Conservation (phyloP, 176 grass and related monocot genomes). For the Luzula sylvatica region DNA sequence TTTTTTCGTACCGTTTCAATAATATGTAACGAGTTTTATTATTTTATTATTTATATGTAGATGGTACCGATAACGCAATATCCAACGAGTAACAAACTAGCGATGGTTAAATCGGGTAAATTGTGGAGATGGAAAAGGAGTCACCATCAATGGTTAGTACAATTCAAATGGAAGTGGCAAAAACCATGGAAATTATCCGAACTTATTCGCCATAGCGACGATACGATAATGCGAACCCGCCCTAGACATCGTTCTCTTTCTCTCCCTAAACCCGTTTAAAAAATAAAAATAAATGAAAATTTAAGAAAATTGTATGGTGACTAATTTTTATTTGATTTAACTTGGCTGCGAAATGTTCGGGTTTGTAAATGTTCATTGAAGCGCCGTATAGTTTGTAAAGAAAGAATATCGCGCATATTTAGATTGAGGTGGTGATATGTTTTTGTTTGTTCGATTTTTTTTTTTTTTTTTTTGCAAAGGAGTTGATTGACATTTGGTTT, state of each 20-base stretch:
- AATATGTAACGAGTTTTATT: neutral
- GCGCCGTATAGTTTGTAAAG: neutral
- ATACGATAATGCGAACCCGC: constrained; percentile 54
- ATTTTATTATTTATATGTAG: constrained; percentile 24
- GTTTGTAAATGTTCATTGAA: constrained; percentile 44
- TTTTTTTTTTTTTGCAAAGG: constrained; percentile 4
- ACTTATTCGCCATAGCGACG: constrained; percentile 72
- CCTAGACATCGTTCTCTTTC: constrained; percentile 57
- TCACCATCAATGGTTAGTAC: constrained; percentile 89
- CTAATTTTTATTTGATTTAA: constrained; percentile 36
- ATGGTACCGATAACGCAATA: constrained; percentile 80
- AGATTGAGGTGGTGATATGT: constrained; percentile 15
- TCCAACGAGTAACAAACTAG: constrained; percentile 49
- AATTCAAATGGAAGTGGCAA: constrained; percentile 99
- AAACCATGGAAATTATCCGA: constrained; percentile 97
- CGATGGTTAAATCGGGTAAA: constrained; percentile 70
- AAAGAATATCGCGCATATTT: constrained; percentile 1
- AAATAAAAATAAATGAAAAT: no score
- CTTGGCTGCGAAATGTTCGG: constrained; percentile 41
- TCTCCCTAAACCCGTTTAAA: no score
- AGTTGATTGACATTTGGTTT: constrained; percentile 17
- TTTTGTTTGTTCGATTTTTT: neutral
- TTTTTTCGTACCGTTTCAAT: neutral
- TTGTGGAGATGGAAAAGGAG: constrained; percentile 99
- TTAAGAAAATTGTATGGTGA: constrained; percentile 35